Evolutionary conservation across 768 basidiomycete genomes (phyloP), one percentile per base, ranked within the genome.

Genomic region (Erythrobasidium yunnanense): DNA sequence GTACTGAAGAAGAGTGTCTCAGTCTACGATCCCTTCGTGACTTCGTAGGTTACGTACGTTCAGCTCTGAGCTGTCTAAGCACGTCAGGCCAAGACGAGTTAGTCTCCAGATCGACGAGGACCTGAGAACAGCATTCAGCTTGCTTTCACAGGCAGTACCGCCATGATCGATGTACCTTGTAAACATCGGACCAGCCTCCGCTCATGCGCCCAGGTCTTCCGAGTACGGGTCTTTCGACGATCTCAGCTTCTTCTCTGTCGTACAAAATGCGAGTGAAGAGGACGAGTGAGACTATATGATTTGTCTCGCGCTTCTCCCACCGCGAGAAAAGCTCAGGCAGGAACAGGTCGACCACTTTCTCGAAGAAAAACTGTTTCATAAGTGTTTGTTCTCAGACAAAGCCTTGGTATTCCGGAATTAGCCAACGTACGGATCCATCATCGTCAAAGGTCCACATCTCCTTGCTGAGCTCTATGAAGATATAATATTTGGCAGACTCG

Each of bases 341-440:
- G 78, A 96, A 96, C 2, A 91, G 89, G 74, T 96, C 91, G 1
- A 93, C 87, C n/a, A 93, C 87, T 78, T 97, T 97, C 75, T 97
- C 95, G 74, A 89, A 87, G 17, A 72, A 65, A 55, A 69, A 22
- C 66, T 67, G 60, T 32, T 13, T 18, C 15, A n/a, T 4, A 11
- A 29, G 46, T 23, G 22, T 52, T 55, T 20, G 55, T 17, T 20
- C 22, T 27, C 46, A 60, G 30, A 11, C 34, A 30, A 65, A n/a
- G n/a, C n/a, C n/a, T n/a, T n/a, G n/a, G n/a, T n/a, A n/a, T n/a
- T n/a, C n/a, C n/a, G n/a, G n/a, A n/a, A n/a, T n/a, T n/a, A n/a
- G n/a, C n/a, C n/a, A 13, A 57, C 45, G 55, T 46, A 77, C 87
- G 90, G 4, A 92, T 83, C 95, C 95, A 68, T 97, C 95, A 34